A percentile compares a stretch with the other conserved stretches of the same genome.
Conservation (phyloP, 2,329 filamentous ascomycete genomes). For the Tympanopsis confertula region DNA sequence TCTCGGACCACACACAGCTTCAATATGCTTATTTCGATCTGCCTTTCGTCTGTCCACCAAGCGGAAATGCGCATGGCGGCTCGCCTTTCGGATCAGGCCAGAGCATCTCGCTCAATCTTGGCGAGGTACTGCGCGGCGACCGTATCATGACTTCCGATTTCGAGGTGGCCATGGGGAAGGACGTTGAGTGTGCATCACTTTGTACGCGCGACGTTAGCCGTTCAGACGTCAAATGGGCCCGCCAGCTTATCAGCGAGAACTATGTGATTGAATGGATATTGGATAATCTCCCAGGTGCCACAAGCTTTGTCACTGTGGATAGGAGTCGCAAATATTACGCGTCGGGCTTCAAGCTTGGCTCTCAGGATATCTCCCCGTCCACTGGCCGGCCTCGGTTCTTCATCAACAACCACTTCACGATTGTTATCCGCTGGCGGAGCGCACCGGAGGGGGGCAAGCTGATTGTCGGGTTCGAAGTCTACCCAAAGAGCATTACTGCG, state of each 20-base stretch:
- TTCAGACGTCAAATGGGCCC: constrained; percentile 53
- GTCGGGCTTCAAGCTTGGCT: constrained; percentile 79
- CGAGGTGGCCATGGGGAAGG: constrained; percentile 65
- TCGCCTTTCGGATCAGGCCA: constrained; percentile 64
- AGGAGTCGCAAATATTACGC: constrained; percentile 80
- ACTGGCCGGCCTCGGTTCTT: constrained; percentile 56
- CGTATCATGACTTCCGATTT: constrained; percentile 78
- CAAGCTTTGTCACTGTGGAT: constrained; percentile 77
- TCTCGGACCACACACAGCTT: constrained; percentile 79
- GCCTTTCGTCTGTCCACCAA: constrained; percentile 75
- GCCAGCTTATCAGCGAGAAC: constrained; percentile 62
- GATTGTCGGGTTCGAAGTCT: constrained; percentile 81
- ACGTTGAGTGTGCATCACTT: constrained; percentile 61
- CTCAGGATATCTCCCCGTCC: constrained; percentile 50
- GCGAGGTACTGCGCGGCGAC: constrained; percentile 78
- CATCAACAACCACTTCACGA: constrained; percentile 79
- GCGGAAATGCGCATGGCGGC: constrained; percentile 52
- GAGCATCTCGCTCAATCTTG: constrained; percentile 71
- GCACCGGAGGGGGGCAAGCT: constrained; percentile 65
- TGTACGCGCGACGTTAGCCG: constrained; percentile 59
- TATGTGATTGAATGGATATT: constrained; percentile 92
- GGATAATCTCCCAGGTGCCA: constrained; percentile 80
- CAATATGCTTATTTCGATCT: constrained; percentile 85
- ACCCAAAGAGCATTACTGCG: constrained; percentile 68
- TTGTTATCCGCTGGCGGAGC: constrained; percentile 67